phyloP scores from a whole-genome alignment of 2,329 filamentous ascomycete genomes.

The Colletotrichum liriopes region DNA sequence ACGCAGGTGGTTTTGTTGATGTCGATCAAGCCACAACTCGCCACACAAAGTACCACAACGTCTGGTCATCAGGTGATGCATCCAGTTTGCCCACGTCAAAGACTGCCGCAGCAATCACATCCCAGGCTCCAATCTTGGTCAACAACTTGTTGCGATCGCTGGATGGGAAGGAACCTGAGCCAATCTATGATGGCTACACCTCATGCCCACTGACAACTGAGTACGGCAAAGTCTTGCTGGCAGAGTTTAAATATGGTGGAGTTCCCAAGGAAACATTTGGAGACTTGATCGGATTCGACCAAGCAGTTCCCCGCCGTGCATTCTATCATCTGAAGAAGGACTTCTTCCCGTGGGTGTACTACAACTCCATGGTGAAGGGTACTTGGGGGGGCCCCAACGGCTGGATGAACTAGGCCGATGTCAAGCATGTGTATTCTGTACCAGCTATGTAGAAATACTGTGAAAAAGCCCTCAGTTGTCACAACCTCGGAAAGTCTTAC shows the following conservation, averaged over 20 bases:
- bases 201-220: slow-evolving; percentile 69
- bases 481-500: not conserved
- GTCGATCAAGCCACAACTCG: slow-evolving; percentile 68
- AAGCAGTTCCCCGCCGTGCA: slow-evolving; percentile 66
- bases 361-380: slow-evolving; percentile 72
- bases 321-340: slow-evolving; percentile 78
- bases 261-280: slow-evolving; percentile 75
- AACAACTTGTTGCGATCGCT: slow-evolving; percentile 61
- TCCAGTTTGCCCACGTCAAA: slow-evolving; percentile 73
- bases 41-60: slow-evolving; percentile 69
- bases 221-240: slow-evolving; percentile 75
- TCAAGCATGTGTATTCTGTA: not conserved
- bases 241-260: slow-evolving; percentile 77
- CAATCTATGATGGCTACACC: slow-evolving; percentile 69
- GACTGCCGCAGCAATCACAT: slow-evolving; percentile 68
- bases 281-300: slow-evolving; percentile 69
- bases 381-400: slow-evolving; percentile 75
- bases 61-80: slow-evolving; percentile 73
- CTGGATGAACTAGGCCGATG: slow-evolving; percentile 49
- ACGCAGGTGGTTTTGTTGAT: slow-evolving; percentile 71
- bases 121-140: slow-evolving; percentile 67
- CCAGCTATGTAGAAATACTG: not conserved
- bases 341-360: slow-evolving; percentile 79
- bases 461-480: not conserved
- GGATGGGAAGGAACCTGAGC: slow-evolving; percentile 62